A percentile compares a stretch with the other conserved stretches of the same genome.
phyloP scores from a whole-genome alignment of 495 filamentous ascomycete species.

The Choiromyces venosus region DNA sequence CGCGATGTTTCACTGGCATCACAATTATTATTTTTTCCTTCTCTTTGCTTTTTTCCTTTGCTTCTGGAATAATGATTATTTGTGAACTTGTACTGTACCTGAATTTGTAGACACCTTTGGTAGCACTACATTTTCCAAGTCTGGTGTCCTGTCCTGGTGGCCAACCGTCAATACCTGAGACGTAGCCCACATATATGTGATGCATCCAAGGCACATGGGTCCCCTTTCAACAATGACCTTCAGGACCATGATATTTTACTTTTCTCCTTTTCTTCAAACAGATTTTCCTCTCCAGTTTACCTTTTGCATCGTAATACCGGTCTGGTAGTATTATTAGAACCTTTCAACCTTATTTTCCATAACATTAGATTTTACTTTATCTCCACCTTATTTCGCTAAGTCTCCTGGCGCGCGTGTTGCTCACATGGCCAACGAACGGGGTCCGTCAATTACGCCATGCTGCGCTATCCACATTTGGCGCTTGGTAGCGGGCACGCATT shows the following conservation, averaged over 20 bases:
- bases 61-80: neutral
- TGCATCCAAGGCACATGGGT: neutral
- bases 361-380: neutral
- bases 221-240: neutral
- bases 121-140: neutral
- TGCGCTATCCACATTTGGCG: slow-evolving; percentile 36
- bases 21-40: neutral
- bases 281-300: neutral
- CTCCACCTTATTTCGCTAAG: neutral
- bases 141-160: neutral
- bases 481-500: slow-evolving; percentile 8
- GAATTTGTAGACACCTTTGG: neutral
- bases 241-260: neutral
- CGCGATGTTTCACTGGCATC: neutral
- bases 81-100: neutral
- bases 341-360: neutral
- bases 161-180: neutral
- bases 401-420: slow-evolving; percentile 18
- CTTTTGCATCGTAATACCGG: neutral
- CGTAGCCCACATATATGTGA: neutral
- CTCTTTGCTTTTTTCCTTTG: neutral
- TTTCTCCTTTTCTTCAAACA: neutral
- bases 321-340: neutral
- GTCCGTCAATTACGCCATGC: slow-evolving; percentile 37
- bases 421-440: slow-evolving; percentile 34